Evolutionary conservation across 2,329 filamentous ascomycete genomes (phyloP), one percentile per base, ranked within the genome.

Genomic region (Incumbomyces delicatus): DNA sequence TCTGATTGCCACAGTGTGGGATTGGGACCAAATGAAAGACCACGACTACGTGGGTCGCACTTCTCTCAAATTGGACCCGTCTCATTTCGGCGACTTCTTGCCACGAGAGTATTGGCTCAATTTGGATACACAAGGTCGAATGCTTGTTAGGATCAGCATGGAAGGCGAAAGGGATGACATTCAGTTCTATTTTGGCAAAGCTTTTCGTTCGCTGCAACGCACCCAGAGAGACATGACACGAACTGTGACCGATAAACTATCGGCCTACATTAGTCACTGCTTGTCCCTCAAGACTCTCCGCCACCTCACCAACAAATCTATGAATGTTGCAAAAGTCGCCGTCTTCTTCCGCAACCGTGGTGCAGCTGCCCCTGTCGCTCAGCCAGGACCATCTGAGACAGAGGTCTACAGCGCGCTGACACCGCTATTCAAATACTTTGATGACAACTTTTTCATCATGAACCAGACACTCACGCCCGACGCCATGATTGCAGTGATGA

Each of bases 401-500:
- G 87, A 95, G 50, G 76, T 95, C 16, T 83, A 87, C 54, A 83
- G 83, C 56, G 87, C 87, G 1, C 71, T 98, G 11, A 81, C 85
- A 56, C 85, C 88, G 3, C 75, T 98, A 1, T 92, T 95, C 62
- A 78, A 81, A 45, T 98, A 98, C 64, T 98, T 98, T 62, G 87
- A 98, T 62, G 90, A 95, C 63, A 98, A 98, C 60, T 98, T 98
- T 66, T 87, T 88, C 49, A 95, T 96, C 57, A 95, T 98, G 89
- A 95, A 96, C 68, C 81, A 92, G 65, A 95, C 90, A 0, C 72
- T 98, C 47, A 96, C 92, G 1, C 84, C 88, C 48, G 83, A 87
- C 48, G 94, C 92, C n/a, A 95, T 98, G 90, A 81, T 89, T 57
- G 89, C 92, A 62, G 92, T 98, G 58, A 98, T 98, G 92, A 94